phyloP scores from a whole-genome alignment of 2,329 filamentous ascomycete genomes.

The Claviceps arundinis region DNA sequence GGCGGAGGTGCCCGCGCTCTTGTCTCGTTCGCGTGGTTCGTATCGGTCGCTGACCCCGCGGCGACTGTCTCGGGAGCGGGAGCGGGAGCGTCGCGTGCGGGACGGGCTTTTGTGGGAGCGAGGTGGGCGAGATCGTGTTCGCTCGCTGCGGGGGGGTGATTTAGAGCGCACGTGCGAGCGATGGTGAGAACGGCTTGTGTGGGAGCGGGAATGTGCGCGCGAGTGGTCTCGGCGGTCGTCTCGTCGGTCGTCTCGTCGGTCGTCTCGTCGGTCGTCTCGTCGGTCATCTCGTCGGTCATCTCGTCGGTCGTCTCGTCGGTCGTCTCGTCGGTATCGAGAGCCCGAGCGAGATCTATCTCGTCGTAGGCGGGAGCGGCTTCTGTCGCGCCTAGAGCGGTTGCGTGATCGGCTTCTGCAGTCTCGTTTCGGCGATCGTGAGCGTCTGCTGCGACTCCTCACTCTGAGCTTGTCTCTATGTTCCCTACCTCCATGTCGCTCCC shows the following conservation, averaged over 20 bases:
- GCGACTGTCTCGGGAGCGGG: conserved; percentile 12
- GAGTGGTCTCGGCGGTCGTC: conserved; percentile 15
- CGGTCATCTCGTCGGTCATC: conserved; percentile 16
- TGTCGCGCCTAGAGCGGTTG: conserved; percentile 20
- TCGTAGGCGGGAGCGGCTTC: conserved; percentile 22
- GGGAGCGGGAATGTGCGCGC: background rate
- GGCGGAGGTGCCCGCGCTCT: conserved; percentile 24
- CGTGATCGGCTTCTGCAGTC: conserved; percentile 20
- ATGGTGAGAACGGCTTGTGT: conserved; percentile 21
- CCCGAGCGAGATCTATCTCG: conserved; percentile 27
- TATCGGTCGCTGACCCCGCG: conserved; percentile 10
- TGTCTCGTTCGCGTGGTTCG: conserved; percentile 10
- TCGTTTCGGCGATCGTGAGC: conserved; percentile 26
- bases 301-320: conserved; percentile 14
- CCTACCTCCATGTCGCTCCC: background rate
- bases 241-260: conserved; percentile 13
- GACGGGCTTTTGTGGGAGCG: conserved; percentile 6
- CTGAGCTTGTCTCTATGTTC: conserved; percentile 11
- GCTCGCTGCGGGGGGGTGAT: conserved; percentile 19
- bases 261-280: conserved; percentile 18
- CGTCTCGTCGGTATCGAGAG: conserved; percentile 23
- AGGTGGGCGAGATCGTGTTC: conserved; percentile 12
- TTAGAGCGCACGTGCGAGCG: conserved; percentile 19
- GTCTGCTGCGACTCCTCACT: conserved; percentile 20
- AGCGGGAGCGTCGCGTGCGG: conserved; percentile 9